Conservation (phyloP, 441 rosid genomes). For the Croton laevigatus region DNA sequence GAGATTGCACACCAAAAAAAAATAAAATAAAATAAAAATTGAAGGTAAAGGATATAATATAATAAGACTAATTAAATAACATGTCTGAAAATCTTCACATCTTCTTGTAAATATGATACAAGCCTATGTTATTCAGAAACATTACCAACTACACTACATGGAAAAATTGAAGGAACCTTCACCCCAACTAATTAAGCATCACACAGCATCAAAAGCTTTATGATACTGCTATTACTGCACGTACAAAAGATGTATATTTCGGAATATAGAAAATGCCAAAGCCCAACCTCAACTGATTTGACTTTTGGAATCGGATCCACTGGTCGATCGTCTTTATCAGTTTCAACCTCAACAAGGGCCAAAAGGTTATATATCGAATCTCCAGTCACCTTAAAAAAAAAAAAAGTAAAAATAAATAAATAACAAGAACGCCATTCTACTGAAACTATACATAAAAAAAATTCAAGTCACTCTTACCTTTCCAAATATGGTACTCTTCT, state of each 20-base stretch:
- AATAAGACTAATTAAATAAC: slow-evolving; percentile 1
- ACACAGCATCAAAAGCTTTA: not conserved
- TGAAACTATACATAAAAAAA: slow-evolving; percentile 11
- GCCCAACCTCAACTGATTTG: slow-evolving; percentile 68
- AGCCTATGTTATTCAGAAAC: not conserved
- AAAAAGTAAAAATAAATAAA: not conserved
- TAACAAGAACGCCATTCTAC: slow-evolving; percentile 10
- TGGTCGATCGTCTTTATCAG: slow-evolving; percentile 69
- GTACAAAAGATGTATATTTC: not conserved
- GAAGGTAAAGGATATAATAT: not conserved
- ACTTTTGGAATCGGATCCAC: slow-evolving; percentile 76
- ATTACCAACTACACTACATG: not conserved
- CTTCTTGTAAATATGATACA: not conserved
- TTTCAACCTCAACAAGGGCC: slow-evolving; percentile 70
- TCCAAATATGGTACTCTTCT: slow-evolving; percentile 77
- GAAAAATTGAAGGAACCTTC: slow-evolving; percentile 3
- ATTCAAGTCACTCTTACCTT: slow-evolving; percentile 48
- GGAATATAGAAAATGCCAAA: slow-evolving; percentile 14
- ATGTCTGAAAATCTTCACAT: not conserved
- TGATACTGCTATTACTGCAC: not conserved
- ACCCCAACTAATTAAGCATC: not conserved
- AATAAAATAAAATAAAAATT: too few species aligned
- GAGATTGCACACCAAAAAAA: not conserved
- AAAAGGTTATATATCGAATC: slow-evolving; percentile 82
- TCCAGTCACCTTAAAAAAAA: slow-evolving; percentile 62